A percentile compares a stretch with the other conserved stretches of the same genome.
Evolutionary conservation across 352 stramenopile species (phyloP).

Genomic region (Phytophthora fragariae): DNA sequence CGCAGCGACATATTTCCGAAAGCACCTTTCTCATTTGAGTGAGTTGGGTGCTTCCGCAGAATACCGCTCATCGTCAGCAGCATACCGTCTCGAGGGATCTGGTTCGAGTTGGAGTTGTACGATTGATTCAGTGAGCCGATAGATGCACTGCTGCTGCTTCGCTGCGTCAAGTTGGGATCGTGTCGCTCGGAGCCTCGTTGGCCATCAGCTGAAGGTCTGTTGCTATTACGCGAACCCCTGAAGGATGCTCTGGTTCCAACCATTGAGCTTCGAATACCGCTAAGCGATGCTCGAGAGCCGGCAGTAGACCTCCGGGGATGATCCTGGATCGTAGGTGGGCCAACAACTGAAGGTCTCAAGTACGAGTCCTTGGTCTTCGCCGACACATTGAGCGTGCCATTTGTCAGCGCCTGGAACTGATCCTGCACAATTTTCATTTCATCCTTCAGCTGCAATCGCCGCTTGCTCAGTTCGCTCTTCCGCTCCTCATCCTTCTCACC

Average conservation of each 20-base stretch:
- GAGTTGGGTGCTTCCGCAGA: conserved; percentile 79
- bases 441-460: conserved; percentile 71
- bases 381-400: conserved; percentile 41
- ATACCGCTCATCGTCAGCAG: conserved; percentile 61
- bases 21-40: conserved; percentile 80
- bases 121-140: conserved; percentile 58
- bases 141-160: conserved; percentile 68
- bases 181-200: conserved; percentile 43
- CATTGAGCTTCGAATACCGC: conserved; percentile 34
- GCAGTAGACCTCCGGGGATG: conserved; percentile 29
- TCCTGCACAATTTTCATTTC: conserved; percentile 81
- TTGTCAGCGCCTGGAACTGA: conserved; percentile 50
- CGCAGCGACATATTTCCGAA: conserved; percentile 85
- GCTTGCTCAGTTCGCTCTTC: conserved; percentile 58
- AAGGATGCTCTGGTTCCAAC: conserved; percentile 34
- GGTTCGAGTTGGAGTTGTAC: conserved; percentile 65
- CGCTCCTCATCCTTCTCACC: conserved; percentile 59
- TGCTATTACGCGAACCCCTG: conserved; percentile 16
- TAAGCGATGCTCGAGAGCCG: conserved; percentile 48
- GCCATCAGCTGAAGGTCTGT: conserved; percentile 12
- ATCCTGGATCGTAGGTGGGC: conserved; percentile 33
- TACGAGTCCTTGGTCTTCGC: conserved; percentile 34
- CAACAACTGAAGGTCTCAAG: conserved; percentile 44
- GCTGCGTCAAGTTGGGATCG: conserved; percentile 37
- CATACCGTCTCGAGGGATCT: conserved; percentile 29